Conservation (phyloP, 73 alveolate species). For the Durusdinium trenchii region DNA sequence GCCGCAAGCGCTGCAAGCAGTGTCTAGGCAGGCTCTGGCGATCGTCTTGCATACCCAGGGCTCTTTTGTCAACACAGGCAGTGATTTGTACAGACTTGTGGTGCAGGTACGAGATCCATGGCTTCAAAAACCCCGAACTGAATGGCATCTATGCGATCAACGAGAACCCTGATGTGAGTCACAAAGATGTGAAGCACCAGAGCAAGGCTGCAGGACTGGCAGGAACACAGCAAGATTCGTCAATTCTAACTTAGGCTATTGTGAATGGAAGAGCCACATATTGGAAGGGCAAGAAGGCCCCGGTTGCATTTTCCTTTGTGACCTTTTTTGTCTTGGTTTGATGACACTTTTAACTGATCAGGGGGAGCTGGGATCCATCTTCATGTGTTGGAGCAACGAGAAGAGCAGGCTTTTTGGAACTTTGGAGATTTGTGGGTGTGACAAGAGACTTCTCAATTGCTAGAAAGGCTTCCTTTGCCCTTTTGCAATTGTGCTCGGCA, state of each 20-base stretch:
- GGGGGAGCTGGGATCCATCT: neutral
- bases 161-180: neutral
- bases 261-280: neutral
- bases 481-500: no score
- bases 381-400: neutral
- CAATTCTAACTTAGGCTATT: neutral
- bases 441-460: no score
- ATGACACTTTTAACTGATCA: neutral
- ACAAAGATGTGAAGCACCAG: neutral
- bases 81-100: no score
- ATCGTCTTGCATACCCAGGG: no score
- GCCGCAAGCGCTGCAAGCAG: no score
- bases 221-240: neutral
- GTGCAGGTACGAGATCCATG: neutral
- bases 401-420: neutral
- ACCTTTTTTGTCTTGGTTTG: no score
- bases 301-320: no score
- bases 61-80: no score
- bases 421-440: no score
- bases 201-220: neutral
- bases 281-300: neutral
- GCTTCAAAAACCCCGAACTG: neutral
- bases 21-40: no score
- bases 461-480: no score
- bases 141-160: neutral